Conservation (phyloP, 352 stramenopile species). For the Phytophthora vignae region DNA sequence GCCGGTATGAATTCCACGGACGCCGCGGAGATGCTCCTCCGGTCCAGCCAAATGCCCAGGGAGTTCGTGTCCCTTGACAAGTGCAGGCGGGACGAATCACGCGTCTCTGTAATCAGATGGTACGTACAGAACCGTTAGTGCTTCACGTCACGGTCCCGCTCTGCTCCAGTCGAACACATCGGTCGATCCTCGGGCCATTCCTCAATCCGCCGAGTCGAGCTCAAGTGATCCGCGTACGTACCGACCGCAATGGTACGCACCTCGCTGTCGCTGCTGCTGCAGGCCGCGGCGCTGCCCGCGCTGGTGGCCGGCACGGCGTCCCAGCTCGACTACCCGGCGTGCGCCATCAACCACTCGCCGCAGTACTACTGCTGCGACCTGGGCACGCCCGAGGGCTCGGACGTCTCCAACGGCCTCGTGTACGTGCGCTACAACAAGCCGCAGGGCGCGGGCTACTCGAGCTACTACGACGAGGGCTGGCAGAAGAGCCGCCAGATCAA, state of each 20-base stretch:
- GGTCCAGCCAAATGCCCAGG: not conserved
- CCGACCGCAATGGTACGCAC: conserved; percentile 10
- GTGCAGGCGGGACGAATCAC: not conserved
- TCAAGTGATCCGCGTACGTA: not conserved
- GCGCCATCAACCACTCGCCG: conserved; percentile 63
- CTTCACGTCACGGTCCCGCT: conserved; percentile 2
- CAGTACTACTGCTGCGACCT: conserved; percentile 70
- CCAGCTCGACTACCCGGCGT: conserved; percentile 68
- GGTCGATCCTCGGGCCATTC: conserved; percentile 20
- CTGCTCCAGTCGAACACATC: conserved; percentile 4
- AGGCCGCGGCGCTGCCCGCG: conserved; percentile 27
- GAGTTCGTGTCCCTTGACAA: conserved; percentile 2
- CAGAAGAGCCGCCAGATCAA: conserved; percentile 69
- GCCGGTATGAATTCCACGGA: not conserved
- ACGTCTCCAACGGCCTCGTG: conserved; percentile 45
- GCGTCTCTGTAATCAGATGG: conserved; percentile 11
- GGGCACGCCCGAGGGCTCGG: conserved; percentile 34
- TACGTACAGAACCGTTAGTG: conserved; percentile 6
- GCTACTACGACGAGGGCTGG: conserved; percentile 78
- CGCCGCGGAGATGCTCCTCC: not conserved
- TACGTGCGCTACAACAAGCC: conserved; percentile 75
- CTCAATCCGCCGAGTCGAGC: conserved; percentile 31
- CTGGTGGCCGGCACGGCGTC: conserved; percentile 48
- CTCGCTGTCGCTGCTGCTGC: conserved; percentile 14
- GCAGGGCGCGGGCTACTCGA: conserved; percentile 46